phyloP scores from a whole-genome alignment of 306 rosid species.

The Fagus crenata region DNA sequence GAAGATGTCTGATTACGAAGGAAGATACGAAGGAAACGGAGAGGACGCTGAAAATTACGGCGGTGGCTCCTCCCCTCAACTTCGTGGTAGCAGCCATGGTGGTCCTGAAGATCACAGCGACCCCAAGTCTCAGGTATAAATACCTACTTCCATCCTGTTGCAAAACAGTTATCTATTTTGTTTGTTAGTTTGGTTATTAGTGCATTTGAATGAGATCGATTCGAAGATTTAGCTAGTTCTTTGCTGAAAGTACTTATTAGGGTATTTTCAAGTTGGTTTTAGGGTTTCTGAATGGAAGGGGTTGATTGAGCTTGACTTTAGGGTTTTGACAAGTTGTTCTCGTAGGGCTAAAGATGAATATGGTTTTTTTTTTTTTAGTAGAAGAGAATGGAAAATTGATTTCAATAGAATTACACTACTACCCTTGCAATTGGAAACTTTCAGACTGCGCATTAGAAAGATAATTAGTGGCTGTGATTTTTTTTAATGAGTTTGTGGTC shows the following conservation, averaged over 20 bases:
- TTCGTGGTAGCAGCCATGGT: constrained; percentile 43
- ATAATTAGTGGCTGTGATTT: not conserved
- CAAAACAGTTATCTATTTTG: no score
- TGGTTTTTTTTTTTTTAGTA: not conserved
- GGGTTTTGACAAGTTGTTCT: not conserved
- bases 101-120: constrained; percentile 54
- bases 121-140: constrained; percentile 68
- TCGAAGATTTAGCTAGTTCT: not conserved
- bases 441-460: no score
- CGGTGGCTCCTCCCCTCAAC: constrained; percentile 65
- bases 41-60: constrained; percentile 51
- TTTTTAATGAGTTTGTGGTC: not conserved
- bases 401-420: not conserved
- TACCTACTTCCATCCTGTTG: not conserved
- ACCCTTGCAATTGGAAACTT: no score
- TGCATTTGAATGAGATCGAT: not conserved
- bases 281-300: constrained; percentile 7
- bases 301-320: not conserved
- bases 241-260: not conserved
- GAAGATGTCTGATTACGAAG: constrained; percentile 78
- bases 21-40: constrained; percentile 69
- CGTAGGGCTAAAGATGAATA: not conserved
- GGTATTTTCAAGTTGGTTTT: not conserved
- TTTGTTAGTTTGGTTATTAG: not conserved
- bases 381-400: not conserved